These are phyloP conservation scores for Daldinia grandis DNA, from an alignment of 495 filamentous ascomycete species.

Conservation along the genomic window DNA sequence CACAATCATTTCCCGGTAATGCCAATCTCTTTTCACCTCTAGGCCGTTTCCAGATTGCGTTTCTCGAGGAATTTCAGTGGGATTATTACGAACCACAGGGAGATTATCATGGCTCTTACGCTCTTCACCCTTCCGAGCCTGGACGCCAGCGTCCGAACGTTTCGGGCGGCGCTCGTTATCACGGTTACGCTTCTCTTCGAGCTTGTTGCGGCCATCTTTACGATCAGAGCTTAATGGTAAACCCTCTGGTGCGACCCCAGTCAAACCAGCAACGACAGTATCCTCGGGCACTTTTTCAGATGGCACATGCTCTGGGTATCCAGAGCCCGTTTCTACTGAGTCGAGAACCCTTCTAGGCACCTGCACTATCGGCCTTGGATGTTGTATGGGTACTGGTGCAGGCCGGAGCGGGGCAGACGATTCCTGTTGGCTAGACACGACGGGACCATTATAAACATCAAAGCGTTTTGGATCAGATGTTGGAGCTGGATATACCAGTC, in stretches of 20 bases:
- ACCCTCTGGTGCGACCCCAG: constrained; percentile 57
- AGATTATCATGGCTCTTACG: constrained; percentile 31
- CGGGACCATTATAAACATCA: constrained; percentile 62
- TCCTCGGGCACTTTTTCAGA: constrained; percentile 52
- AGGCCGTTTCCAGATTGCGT: constrained; percentile 21
- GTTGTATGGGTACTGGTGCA: constrained; percentile 54
- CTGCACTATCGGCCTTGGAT: constrained; percentile 54
- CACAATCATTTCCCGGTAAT: constrained; percentile 28
- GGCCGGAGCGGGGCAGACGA: constrained; percentile 39
- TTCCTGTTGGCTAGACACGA: constrained; percentile 50
- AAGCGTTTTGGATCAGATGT: constrained; percentile 69
- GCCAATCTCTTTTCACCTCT: constrained; percentile 24
- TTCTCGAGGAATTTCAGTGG: constrained; percentile 52
- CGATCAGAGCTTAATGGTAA: constrained; percentile 51
- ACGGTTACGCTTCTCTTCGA: constrained; percentile 37
- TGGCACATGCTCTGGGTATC: constrained; percentile 43
- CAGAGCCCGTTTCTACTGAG: constrained; percentile 45
- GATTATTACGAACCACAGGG: constrained; percentile 49
- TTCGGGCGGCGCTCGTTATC: constrained; percentile 31
- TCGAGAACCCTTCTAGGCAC: constrained; percentile 55
- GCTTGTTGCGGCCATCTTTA: constrained; percentile 34
- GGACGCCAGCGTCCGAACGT: constrained; percentile 29
- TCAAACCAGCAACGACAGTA: constrained; percentile 58
- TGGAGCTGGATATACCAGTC: constrained; percentile 57
- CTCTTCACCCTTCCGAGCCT: constrained; percentile 39